A percentile compares a stretch with the other conserved stretches of the same genome.
These are phyloP conservation scores for Hypoxylon perforatum DNA, from an alignment of 495 filamentous ascomycete genomes.

Conservation along the genomic window DNA sequence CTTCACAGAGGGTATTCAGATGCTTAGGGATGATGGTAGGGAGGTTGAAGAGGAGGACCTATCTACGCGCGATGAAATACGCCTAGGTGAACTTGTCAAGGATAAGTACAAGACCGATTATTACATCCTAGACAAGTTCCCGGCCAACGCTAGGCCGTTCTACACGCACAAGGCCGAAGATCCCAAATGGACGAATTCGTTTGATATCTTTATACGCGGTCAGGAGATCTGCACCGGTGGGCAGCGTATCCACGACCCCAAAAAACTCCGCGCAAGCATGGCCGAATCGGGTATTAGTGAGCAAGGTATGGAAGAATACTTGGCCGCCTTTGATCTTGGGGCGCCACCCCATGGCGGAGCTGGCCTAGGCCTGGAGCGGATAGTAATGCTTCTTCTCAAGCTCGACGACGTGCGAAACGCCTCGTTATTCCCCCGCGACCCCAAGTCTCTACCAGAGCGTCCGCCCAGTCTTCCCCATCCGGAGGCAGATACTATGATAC, in stretches of 20 bases:
- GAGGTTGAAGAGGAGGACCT: slow-evolving; percentile 73
- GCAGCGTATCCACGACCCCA: slow-evolving; percentile 80
- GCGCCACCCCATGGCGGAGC: slow-evolving; percentile 81
- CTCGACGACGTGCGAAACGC: slow-evolving; percentile 81
- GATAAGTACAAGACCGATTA: slow-evolving; percentile 81
- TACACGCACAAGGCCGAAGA: slow-evolving; percentile 85
- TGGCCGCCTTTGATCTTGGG: slow-evolving; percentile 79
- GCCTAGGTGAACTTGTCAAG: slow-evolving; percentile 74
- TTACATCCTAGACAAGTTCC: slow-evolving; percentile 85
- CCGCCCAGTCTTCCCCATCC: slow-evolving; percentile 70
- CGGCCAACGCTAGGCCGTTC: slow-evolving; percentile 75
- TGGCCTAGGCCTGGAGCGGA: slow-evolving; percentile 79
- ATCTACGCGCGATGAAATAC: slow-evolving; percentile 77
- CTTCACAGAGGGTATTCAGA: slow-evolving; percentile 73
- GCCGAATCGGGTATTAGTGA: slow-evolving; percentile 73
- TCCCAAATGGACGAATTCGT: slow-evolving; percentile 75
- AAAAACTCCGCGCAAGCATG: slow-evolving; percentile 76
- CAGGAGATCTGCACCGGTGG: slow-evolving; percentile 84
- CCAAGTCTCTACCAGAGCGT: slow-evolving; percentile 70
- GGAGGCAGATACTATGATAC: slow-evolving; percentile 69
- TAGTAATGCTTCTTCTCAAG: slow-evolving; percentile 78
- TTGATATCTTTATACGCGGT: slow-evolving; percentile 83
- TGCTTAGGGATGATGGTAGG: slow-evolving; percentile 76
- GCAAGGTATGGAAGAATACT: slow-evolving; percentile 74
- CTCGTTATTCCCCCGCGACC: slow-evolving; percentile 77